Base-by-base conservation (phyloP, 495 filamentous ascomycete species). In the Parathielavia appendiculata region DNA sequence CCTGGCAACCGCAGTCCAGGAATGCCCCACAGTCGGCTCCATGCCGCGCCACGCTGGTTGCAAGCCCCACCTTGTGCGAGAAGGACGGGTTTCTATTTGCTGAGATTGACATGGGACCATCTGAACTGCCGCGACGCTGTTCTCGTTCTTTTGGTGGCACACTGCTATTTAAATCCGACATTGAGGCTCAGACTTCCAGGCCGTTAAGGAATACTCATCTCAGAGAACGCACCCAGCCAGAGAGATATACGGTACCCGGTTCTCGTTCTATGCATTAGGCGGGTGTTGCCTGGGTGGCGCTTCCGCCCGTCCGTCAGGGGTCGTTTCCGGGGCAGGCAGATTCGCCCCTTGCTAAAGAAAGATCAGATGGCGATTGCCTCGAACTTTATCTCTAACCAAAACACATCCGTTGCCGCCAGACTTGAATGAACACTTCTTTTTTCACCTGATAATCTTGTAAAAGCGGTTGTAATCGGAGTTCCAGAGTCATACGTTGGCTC, bases 1-100 rank as follows among this genome's bases (percentile, higher is more conserved):
- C 35, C 52, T 47, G 47, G 52, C 58, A 54, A 54, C 58, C 51
- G 17, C 44, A 54, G 50, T 44, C 43, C 51, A 36, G 26, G 49
- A 48, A 49, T 53, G 51, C 44, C 56, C 57, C 57, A 40, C 51
- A 35, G 50, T 39, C 48, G 36, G 48, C 39, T 34, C 48, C 39
- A 46, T 45, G 22, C 26, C 17, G 46, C 56, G 38, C 48, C 48
- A 58, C 36, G 16, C 47, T 16, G 10, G 6, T 50, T 22, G 36
- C 19, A 38, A 51, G n/a, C 48, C 38, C 57, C 57, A 52, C 57
- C 49, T 16, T 47, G 57, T 57, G 54, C 38, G 9, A 5, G n/a
- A 20, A 41, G 6, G 8, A 16, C 16, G 23, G 39, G 47, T 2
- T 57, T 26, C 26, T 32, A 57, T 57, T 57, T 13, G 55, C 30